Percentiles rank a stretch among this genome's conserved stretches.
Conservation (phyloP, 257 asterid species). For the Scutellaria baicalensis region DNA sequence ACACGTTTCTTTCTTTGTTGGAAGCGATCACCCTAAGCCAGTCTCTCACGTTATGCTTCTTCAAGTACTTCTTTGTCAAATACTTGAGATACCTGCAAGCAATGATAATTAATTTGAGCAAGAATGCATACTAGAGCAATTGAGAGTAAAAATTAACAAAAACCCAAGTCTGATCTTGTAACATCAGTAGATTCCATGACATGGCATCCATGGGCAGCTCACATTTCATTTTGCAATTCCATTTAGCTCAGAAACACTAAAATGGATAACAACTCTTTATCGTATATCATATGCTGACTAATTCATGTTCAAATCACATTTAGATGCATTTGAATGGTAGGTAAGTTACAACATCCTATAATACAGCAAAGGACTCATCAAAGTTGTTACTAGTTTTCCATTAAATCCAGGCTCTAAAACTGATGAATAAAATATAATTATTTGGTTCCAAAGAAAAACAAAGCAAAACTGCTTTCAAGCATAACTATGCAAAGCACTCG, state of each 20-base stretch:
- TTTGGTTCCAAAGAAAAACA: not conserved
- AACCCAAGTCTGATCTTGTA: not conserved
- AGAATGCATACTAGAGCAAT: not conserved
- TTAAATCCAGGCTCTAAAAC: not conserved
- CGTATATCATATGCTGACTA: not conserved
- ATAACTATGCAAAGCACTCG: not conserved
- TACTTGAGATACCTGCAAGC: slow-evolving; percentile 56
- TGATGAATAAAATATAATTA: not conserved
- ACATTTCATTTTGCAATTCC: not conserved
- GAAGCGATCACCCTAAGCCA: slow-evolving; percentile 81
- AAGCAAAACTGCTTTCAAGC: not conserved
- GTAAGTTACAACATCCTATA: too few relatives aligned
- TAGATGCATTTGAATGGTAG: not conserved
- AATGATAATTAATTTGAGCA: not conserved
- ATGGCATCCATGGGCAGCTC: not conserved
- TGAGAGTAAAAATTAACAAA: too few relatives aligned
- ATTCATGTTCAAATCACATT: not conserved
- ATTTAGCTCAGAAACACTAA: not conserved
- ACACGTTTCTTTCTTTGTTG: slow-evolving; percentile 64
- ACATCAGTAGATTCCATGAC: not conserved
- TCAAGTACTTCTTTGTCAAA: slow-evolving; percentile 71
- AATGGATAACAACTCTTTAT: not conserved
- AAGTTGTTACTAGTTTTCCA: too few relatives aligned
- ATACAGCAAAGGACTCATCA: not conserved
- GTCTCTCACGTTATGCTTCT: slow-evolving; percentile 72